Base-by-base conservation (phyloP, 1,284 basidiomycete genomes). In the Melampsora americana region DNA sequence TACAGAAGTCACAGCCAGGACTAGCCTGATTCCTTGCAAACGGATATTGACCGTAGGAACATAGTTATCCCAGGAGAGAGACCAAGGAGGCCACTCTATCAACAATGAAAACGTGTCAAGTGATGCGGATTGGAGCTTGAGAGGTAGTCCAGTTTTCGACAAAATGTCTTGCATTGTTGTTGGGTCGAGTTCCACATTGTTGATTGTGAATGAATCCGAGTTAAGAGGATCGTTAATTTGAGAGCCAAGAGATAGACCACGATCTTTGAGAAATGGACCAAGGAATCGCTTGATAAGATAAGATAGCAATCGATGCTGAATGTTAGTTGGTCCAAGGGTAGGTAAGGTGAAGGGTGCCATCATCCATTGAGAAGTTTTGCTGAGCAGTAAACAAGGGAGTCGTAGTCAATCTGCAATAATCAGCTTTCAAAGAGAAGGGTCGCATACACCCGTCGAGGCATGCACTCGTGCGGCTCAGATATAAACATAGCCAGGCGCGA, bases 21-120 rank as follows among this genome's bases (percentile, higher is more conserved):
- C 66, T 23, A 74, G 32, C 46, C 66, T 48, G 44, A 74, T 59
- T 42, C 42, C 72, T 28, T 61, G 18, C 5, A 61, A 16, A 30
- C 23, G 50, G 20, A 74, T 32, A 28, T 74, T 67, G 72, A 74
- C 64, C 39, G 65, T 53, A 39, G 72, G 72, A 6, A 74, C 72
- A 66, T 74, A 74, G 28, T 65, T 65, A 46, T 66, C 50, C 48
- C 65, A 65, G 28, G 72, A 67, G 28, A 74, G 60, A 30, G 72
- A 74, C 72, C 72, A 74, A 46, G 72, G 59, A 46, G 72, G 72
- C 72, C 72, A 74, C 35, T 74, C 65, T 46, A 74, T 74, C 44
- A 59, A 50, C 20, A 74, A 64, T 44, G 72, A 67, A 28, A 74
- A 59, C 20, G 66, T 65, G 14, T 32, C 30, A 4, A 44, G 62